Conservation (phyloP, 352 stramenopile species). For the Pythium aristosporum region DNA sequence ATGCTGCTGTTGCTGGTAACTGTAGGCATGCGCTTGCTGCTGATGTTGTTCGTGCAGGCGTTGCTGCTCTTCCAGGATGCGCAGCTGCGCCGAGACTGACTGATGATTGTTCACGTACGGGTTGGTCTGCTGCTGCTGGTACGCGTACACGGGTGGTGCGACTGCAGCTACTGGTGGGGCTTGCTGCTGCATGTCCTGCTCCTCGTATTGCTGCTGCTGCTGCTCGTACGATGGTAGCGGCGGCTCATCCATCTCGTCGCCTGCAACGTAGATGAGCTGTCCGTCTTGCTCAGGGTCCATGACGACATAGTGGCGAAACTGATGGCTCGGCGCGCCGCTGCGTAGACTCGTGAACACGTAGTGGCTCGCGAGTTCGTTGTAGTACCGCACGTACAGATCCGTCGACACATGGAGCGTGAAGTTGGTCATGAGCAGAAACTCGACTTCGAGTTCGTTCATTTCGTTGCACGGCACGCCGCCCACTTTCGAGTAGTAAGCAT, state of each 20-base stretch:
- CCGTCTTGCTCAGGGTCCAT: conserved; percentile 61
- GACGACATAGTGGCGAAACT: conserved; percentile 68
- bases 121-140: conserved; percentile 19
- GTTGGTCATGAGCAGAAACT: conserved; percentile 98
- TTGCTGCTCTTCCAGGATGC: conserved; percentile 2
- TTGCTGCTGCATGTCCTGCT: conserved; percentile 14
- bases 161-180: conserved; percentile 13
- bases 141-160: conserved; percentile 17
- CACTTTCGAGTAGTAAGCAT: conserved; percentile 99
- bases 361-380: conserved; percentile 87
- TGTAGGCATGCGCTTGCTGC: not conserved
- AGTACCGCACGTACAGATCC: conserved; percentile 90
- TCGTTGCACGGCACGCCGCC: conserved; percentile 90
- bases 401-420: conserved; percentile 96
- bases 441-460: conserved; percentile 98
- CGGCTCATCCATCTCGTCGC: conserved; percentile 20
- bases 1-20: conserved; percentile 3
- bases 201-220: conserved; percentile 21
- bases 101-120: conserved; percentile 14
- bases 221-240: conserved; percentile 30
- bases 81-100: not conserved
- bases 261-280: conserved; percentile 76
- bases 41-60: not conserved
- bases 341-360: conserved; percentile 71
- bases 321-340: conserved; percentile 36